Evolutionary conservation across 2,329 filamentous ascomycete genomes (phyloP).

Genomic region (Aphanocladium album): DNA sequence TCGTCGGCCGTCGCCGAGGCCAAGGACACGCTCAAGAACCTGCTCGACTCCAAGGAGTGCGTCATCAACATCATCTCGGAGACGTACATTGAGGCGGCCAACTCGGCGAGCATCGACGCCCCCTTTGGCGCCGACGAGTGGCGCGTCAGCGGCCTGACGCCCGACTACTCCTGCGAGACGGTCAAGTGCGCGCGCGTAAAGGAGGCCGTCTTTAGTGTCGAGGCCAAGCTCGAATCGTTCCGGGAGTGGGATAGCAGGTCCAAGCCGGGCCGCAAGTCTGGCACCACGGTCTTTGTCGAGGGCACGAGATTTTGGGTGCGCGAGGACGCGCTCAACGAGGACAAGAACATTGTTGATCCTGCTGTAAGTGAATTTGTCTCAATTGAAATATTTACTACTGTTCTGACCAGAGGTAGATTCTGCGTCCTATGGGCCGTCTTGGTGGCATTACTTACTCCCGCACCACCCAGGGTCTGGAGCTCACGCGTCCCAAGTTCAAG

Average conservation of each 20-base stretch:
- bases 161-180: conserved; percentile 55
- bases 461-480: conserved; percentile 63
- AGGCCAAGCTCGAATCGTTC: conserved; percentile 70
- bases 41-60: conserved; percentile 68
- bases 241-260: conserved; percentile 72
- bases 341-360: conserved; percentile 68
- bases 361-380: conserved; percentile 42
- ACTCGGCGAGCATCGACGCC: conserved; percentile 71
- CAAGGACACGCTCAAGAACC: conserved; percentile 76
- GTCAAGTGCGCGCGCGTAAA: conserved; percentile 69
- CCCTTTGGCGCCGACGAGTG: conserved; percentile 76
- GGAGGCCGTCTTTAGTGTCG: conserved; percentile 78
- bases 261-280: conserved; percentile 67
- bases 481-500: conserved; percentile 57
- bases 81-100: conserved; percentile 81
- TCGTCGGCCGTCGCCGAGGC: conserved; percentile 41
- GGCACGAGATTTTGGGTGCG: conserved; percentile 84
- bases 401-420: conserved; percentile 40
- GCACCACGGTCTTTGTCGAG: conserved; percentile 72
- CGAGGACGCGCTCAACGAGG: conserved; percentile 80
- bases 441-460: conserved; percentile 85
- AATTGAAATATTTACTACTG: too few relatives aligned
- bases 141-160: conserved; percentile 70
- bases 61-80: conserved; percentile 85
- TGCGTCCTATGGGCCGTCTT: conserved; percentile 71